Percentiles rank a stretch among this genome's conserved stretches.
Conservation (phyloP, 2,329 filamentous ascomycete genomes). For the Microsporum canis region DNA sequence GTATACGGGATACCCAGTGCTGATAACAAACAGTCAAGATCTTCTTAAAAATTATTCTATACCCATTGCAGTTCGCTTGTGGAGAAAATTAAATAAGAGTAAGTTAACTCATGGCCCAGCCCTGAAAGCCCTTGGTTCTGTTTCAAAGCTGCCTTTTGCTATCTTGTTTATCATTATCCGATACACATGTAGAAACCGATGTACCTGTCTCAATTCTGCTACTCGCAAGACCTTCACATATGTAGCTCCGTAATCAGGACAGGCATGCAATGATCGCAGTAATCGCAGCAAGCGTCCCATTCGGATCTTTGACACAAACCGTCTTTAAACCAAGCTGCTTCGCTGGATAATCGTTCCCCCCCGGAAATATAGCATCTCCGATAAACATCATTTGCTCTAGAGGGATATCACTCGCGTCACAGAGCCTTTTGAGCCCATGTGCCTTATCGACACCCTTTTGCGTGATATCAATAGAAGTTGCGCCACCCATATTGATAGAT, state of each 20-base stretch:
- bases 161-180: neutral
- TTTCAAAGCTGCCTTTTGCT: neutral
- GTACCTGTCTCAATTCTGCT: neutral
- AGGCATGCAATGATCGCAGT: neutral
- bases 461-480: neutral
- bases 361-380: neutral
- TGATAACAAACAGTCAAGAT: neutral
- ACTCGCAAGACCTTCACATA: neutral
- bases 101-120: neutral
- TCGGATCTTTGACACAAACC: neutral
- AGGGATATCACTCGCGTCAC: neutral
- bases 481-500: neutral
- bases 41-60: neutral
- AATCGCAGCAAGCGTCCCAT: neutral
- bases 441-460: neutral
- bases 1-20: neutral
- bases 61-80: neutral
- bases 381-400: neutral
- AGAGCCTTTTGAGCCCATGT: neutral
- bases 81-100: neutral
- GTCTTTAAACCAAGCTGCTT: neutral
- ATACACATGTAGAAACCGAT: neutral
- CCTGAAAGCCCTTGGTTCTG: neutral
- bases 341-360: neutral
- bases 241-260: neutral